These are phyloP conservation scores for Phytophthora meadii DNA, from an alignment of 352 stramenopile genomes.

Conservation along the genomic window DNA sequence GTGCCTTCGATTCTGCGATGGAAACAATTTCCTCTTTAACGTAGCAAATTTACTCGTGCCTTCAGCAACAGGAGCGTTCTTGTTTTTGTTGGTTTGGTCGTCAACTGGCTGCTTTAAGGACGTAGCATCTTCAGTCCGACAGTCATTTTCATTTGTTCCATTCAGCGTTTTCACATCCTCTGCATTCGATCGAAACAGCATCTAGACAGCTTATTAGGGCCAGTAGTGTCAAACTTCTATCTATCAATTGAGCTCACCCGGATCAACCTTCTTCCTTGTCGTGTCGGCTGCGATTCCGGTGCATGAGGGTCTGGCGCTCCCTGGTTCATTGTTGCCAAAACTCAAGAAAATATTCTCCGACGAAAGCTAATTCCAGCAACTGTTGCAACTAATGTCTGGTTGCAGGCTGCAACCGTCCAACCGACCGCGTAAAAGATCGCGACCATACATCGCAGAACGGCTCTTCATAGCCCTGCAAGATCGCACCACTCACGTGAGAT, in stretches of 20 bases:
- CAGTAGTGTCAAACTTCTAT: not conserved
- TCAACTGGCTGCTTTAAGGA: not conserved
- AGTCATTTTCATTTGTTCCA: constrained; percentile 13
- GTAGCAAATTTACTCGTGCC: constrained; percentile 46
- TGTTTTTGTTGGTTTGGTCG: constrained; percentile 1
- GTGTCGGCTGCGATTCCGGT: constrained; percentile 33
- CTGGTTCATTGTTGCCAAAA: constrained; percentile 30
- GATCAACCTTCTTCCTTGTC: constrained; percentile 46
- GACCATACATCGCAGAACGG: constrained; percentile 28
- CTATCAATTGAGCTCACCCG: constrained; percentile 26
- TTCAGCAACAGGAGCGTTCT: constrained; percentile 13
- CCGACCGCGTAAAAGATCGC: constrained; percentile 30
- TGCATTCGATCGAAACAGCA: constrained; percentile 51
- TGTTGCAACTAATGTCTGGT: too few relatives aligned
- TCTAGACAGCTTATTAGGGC: constrained; percentile 25
- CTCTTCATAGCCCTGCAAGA: constrained; percentile 31
- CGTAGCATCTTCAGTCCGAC: constrained; percentile 15
- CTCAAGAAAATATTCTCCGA: constrained; percentile 10
- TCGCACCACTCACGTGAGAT: constrained; percentile 5
- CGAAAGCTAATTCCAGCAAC: constrained; percentile 15
- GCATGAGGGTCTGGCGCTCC: constrained; percentile 19
- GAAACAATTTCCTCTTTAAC: constrained; percentile 68
- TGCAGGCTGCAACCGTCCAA: too few relatives aligned
- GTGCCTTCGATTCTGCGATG: constrained; percentile 52
- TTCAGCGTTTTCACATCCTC: constrained; percentile 6